Conservation (phyloP, 495 filamentous ascomycete species). For the Lindgomyces ingoldianus region DNA sequence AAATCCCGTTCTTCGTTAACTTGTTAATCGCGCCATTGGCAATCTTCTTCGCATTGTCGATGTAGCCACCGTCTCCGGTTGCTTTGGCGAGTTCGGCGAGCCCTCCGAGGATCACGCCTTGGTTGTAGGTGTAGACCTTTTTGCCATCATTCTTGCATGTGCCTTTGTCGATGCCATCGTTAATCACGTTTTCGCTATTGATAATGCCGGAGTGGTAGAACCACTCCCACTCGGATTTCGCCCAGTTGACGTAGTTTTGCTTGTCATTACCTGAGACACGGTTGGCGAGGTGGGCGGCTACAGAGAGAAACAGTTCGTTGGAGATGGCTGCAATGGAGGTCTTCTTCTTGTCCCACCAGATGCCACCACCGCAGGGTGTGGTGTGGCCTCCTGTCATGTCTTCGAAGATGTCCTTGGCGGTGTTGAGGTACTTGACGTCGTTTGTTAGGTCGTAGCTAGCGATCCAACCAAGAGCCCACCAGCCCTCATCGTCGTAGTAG, state of each 20-base stretch:
- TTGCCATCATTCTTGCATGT: conserved; percentile 64
- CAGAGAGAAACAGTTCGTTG: conserved; percentile 37
- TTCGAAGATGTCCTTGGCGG: conserved; percentile 61
- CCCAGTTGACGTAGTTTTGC: conserved; percentile 58
- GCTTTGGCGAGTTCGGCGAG: conserved; percentile 66
- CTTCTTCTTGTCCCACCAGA: conserved; percentile 35
- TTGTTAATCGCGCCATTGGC: conserved; percentile 63
- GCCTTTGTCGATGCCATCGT: conserved; percentile 63
- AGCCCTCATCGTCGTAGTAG: conserved; percentile 46
- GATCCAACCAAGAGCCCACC: conserved; percentile 44
- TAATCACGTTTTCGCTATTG: conserved; percentile 64
- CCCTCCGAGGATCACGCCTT: conserved; percentile 74
- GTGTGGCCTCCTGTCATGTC: conserved; percentile 51
- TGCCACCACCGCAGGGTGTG: conserved; percentile 29
- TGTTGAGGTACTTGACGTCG: conserved; percentile 40
- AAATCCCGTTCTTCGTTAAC: conserved; percentile 61
- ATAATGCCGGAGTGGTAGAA: conserved; percentile 67
- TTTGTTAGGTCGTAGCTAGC: conserved; percentile 40
- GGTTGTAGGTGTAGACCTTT: conserved; percentile 75
- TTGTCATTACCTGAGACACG: conserved; percentile 51
- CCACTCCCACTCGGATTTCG: conserved; percentile 65
- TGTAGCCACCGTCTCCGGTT: conserved; percentile 47
- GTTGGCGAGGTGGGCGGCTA: conserved; percentile 59
- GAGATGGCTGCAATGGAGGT: conserved; percentile 43
- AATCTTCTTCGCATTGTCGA: conserved; percentile 57